phyloP scores from a whole-genome alignment of 169 alveolate species.

The Plasmodium fragile region DNA sequence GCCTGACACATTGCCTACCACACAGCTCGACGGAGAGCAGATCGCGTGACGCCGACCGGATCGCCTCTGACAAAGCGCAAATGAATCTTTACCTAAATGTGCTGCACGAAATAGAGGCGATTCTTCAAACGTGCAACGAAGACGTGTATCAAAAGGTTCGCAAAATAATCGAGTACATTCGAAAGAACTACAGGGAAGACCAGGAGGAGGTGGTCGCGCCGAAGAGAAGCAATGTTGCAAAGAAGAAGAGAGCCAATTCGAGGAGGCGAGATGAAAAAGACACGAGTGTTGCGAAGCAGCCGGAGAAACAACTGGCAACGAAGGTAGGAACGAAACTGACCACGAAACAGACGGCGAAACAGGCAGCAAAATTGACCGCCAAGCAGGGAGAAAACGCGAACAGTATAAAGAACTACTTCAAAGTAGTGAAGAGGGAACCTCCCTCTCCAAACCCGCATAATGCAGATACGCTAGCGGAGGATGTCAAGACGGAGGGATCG shows the following conservation, averaged over 20 bases:
- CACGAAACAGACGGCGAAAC: neutral
- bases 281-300: neutral
- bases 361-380: neutral
- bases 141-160: conserved; percentile 26
- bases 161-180: conserved; percentile 36
- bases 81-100: conserved; percentile 59
- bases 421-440: conserved; percentile 28
- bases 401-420: conserved; percentile 61
- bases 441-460: neutral
- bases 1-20: neutral
- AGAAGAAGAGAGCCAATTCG: conserved; percentile 26
- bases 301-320: neutral
- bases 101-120: conserved; percentile 46
- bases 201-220: neutral
- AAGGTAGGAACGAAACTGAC: neutral
- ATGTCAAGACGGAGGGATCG: neutral
- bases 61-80: neutral
- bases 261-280: neutral
- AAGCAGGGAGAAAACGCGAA: neutral
- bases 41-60: neutral
- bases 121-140: conserved; percentile 62
- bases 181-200: conserved; percentile 16
- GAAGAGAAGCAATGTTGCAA: neutral
- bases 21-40: neutral
- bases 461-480: neutral